phyloP scores from a whole-genome alignment of 441 rosid genomes.

The Raphanus hybrid region DNA sequence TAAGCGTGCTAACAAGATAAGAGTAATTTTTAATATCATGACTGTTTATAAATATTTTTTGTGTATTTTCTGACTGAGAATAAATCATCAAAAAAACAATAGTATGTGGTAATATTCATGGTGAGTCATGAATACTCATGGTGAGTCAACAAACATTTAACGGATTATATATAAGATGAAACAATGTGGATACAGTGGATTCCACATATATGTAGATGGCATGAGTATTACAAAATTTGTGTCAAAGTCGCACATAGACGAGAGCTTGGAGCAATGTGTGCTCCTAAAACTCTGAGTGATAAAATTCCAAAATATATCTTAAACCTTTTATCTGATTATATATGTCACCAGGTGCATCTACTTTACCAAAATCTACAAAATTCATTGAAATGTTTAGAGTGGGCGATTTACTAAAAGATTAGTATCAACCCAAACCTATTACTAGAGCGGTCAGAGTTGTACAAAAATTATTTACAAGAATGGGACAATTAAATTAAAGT shows the following conservation, averaged over 20 bases:
- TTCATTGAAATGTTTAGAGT: background rate
- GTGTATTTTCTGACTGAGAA: too few relatives aligned
- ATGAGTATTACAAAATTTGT: conserved; percentile 5
- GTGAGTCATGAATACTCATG: too few relatives aligned
- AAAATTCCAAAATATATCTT: background rate
- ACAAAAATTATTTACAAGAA: background rate
- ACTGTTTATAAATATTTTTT: too few relatives aligned
- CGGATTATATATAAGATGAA: too few relatives aligned
- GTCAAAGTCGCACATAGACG: background rate
- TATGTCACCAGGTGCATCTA: conserved; percentile 1
- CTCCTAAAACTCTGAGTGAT: background rate
- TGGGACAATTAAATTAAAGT: conserved; percentile 10
- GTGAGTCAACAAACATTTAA: too few relatives aligned
- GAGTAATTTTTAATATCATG: too few relatives aligned
- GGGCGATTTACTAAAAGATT: background rate
- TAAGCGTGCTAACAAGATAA: too few relatives aligned
- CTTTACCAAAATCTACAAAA: background rate
- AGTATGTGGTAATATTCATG: too few relatives aligned
- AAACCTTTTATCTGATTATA: background rate
- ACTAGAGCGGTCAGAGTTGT: background rate
- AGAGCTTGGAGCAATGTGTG: conserved; percentile 4
- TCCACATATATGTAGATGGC: background rate
- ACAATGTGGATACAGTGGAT: background rate
- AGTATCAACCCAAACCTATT: background rate
- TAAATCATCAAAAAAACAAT: too few relatives aligned